Conservation (phyloP, 306 rosid genomes). For the Pterocarpus santalinus region DNA sequence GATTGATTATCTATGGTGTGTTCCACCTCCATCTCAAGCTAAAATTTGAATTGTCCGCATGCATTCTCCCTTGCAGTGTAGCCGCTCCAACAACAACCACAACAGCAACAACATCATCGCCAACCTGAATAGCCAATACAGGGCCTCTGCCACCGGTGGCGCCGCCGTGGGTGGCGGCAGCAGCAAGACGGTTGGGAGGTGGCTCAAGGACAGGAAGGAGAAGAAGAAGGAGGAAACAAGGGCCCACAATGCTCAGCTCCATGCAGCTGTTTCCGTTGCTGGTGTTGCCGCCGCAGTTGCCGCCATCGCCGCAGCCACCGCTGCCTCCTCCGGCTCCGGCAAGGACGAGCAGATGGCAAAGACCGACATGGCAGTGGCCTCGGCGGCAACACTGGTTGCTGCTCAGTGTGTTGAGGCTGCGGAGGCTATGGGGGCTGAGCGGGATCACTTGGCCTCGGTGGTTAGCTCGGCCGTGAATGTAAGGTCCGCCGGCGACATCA, state of each 20-base stretch:
- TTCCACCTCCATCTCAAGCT: neutral
- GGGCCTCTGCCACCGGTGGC: constrained; percentile 50
- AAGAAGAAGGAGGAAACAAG: constrained; percentile 94
- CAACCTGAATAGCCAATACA: constrained; percentile 51
- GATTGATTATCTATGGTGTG: neutral
- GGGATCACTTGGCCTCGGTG: constrained; percentile 84
- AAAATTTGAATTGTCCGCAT: constrained; percentile 15
- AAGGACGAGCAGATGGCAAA: constrained; percentile 82
- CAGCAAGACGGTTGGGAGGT: constrained; percentile 92
- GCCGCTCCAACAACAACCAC: constrained; percentile 64
- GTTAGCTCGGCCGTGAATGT: constrained; percentile 96
- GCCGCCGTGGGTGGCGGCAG: constrained; percentile 44
- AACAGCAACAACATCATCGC: constrained; percentile 34
- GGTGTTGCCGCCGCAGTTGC: constrained; percentile 95
- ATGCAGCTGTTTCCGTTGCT: constrained; percentile 92
- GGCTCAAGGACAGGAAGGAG: constrained; percentile 99
- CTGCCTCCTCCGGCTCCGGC: constrained; percentile 64
- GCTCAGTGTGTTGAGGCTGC: constrained; percentile 99
- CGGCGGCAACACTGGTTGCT: constrained; percentile 91
- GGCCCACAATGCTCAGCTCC: constrained; percentile 94
- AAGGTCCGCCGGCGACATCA: constrained; percentile 83
- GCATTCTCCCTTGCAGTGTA: constrained; percentile 60
- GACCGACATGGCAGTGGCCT: constrained; percentile 91
- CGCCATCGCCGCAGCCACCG: constrained; percentile 88
- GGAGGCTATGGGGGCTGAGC: constrained; percentile 95